These are phyloP conservation scores for Pluteus cervinus DNA, from an alignment of 768 basidiomycete genomes.

Conservation along the genomic window DNA sequence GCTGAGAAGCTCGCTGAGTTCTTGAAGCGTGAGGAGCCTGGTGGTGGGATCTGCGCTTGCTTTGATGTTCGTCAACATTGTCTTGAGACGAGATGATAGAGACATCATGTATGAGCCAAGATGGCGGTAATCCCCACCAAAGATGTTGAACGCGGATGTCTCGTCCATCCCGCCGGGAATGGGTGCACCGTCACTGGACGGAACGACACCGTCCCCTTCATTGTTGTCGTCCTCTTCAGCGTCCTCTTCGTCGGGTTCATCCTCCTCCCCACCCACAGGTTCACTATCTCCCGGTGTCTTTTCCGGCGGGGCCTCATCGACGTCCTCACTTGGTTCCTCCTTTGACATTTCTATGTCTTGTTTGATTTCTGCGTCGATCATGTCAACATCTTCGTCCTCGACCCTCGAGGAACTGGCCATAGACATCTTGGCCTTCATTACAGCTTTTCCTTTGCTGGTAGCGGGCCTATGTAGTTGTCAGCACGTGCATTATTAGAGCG, in stretches of 20 bases:
- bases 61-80: constrained; percentile 86
- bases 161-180: constrained; percentile 59
- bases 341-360: no score
- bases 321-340: constrained; percentile 6
- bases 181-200: constrained; percentile 33
- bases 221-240: constrained; percentile 46
- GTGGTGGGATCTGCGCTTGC: constrained; percentile 77
- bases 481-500: constrained; percentile 10
- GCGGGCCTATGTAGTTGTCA: constrained; percentile 32
- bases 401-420: constrained; percentile 57
- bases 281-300: constrained; percentile 14
- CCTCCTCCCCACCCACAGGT: constrained; percentile 26
- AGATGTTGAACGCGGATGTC: constrained; percentile 70
- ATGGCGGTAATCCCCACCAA: constrained; percentile 82
- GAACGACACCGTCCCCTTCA: constrained; percentile 29
- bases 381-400: constrained; percentile 71
- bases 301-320: constrained; percentile 2
- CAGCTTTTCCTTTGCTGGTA: constrained; percentile 52
- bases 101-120: constrained; percentile 92
- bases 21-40: constrained; percentile 85
- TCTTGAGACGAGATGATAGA: constrained; percentile 82
- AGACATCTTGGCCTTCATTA: constrained; percentile 52
- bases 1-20: constrained; percentile 89
- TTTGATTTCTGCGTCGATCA: constrained; percentile 63
- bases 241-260: constrained; percentile 37